Conservation (phyloP, 1,139 yeast genomes). For the Yamadazyma atmosphaerica region DNA sequence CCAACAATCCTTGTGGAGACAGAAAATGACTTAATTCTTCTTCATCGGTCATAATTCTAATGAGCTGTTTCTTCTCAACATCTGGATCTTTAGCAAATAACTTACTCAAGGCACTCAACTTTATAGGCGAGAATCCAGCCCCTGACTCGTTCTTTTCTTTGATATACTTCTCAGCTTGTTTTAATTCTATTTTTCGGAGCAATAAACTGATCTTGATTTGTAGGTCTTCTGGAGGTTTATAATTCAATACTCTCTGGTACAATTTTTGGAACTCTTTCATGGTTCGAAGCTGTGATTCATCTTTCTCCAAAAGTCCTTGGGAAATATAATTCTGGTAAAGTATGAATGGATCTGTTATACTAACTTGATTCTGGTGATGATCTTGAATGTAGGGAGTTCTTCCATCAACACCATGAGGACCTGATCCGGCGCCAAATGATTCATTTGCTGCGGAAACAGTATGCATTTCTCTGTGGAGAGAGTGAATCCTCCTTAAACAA, state of each 20-base stretch:
- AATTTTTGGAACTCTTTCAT: constrained; percentile 66
- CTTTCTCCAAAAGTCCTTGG: constrained; percentile 52
- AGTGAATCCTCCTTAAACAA: too few relatives aligned
- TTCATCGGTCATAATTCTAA: constrained; percentile 58
- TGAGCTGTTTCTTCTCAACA: constrained; percentile 33
- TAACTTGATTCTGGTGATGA: constrained; percentile 19
- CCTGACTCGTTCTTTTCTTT: constrained; percentile 11
- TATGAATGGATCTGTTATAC: constrained; percentile 64
- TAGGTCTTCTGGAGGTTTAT: constrained; percentile 55
- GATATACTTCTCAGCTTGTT: constrained; percentile 24
- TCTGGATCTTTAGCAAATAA: constrained; percentile 30
- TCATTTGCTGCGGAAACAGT: not conserved
- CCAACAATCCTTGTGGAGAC: constrained; percentile 63
- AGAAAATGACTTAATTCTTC: constrained; percentile 58
- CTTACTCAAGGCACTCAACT: constrained; percentile 20
- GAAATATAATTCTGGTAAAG: constrained; percentile 56
- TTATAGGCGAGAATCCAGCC: constrained; percentile 12
- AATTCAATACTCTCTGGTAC: constrained; percentile 59
- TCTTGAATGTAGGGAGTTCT: constrained; percentile 16
- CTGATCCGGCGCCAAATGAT: constrained; percentile 15
- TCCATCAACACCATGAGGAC: constrained; percentile 44
- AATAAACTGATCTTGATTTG: constrained; percentile 48
- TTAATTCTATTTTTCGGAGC: constrained; percentile 47
- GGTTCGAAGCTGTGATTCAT: constrained; percentile 59
- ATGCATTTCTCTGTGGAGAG: not conserved